A percentile compares a stretch with the other conserved stretches of the same genome.
Evolutionary conservation across 2,329 filamentous ascomycete species (phyloP).

Genomic region (Aureobasidium melanogenum): DNA sequence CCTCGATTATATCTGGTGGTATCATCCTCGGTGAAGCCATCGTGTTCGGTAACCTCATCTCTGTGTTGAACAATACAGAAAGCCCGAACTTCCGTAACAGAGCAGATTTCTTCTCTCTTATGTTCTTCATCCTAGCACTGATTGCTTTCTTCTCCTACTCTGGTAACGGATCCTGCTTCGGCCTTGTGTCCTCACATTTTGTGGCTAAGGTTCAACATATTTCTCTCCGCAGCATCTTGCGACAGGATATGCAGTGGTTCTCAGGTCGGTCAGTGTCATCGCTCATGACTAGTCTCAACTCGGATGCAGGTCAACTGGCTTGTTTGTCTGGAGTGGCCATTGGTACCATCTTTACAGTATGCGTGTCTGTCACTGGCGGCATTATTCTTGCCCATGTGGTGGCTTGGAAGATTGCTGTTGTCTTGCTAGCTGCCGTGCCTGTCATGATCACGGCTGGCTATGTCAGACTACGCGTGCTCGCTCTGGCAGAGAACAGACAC

Average conservation of each 20-base stretch:
- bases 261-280: conserved; percentile 35
- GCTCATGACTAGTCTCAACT: conserved; percentile 38
- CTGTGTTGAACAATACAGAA: conserved; percentile 37
- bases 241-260: conserved; percentile 47
- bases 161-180: conserved; percentile 38
- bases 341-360: conserved; percentile 41
- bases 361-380: conserved; percentile 38
- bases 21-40: conserved; percentile 53
- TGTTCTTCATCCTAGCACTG: conserved; percentile 47
- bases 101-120: conserved; percentile 37
- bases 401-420: conserved; percentile 44
- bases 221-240: conserved; percentile 43
- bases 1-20: conserved; percentile 37
- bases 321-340: conserved; percentile 42
- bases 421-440: conserved; percentile 40
- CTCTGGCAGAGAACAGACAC: conserved; percentile 54
- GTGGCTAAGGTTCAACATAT: conserved; percentile 35
- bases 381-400: conserved; percentile 39
- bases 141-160: conserved; percentile 39
- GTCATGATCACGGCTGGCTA: conserved; percentile 39
- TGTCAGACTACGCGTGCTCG: conserved; percentile 38
- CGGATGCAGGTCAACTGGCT: conserved; percentile 40
- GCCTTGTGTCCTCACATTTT: conserved; percentile 38
- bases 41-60: conserved; percentile 46
- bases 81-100: conserved; percentile 17